Evolutionary conservation across 2,329 filamentous ascomycete species (phyloP).

Genomic region (Pyrenophora seminiperda): DNA sequence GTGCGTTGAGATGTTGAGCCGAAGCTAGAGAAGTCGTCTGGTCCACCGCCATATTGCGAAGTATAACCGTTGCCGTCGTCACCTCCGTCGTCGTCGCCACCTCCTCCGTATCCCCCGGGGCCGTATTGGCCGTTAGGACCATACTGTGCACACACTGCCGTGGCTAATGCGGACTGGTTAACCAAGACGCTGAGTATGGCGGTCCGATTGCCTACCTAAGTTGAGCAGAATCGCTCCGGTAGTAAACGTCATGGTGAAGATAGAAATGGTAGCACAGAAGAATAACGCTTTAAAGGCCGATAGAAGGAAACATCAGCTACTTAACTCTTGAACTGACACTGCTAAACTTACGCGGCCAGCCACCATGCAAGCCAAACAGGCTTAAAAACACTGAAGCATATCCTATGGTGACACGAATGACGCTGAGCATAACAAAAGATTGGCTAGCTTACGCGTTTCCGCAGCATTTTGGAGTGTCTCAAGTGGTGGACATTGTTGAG

Average conservation of each 20-base stretch:
- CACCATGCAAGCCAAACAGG: conserved; percentile 17
- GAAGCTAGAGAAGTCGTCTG: conserved; percentile 3
- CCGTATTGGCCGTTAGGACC: conserved; percentile 12
- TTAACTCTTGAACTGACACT: conserved; percentile 10
- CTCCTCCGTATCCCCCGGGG: conserved; percentile 13
- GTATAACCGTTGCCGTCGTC: conserved; percentile 4
- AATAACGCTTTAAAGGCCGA: not conserved
- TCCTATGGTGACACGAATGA: conserved; percentile 22
- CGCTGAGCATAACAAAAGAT: conserved; percentile 15
- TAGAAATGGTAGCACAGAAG: not conserved
- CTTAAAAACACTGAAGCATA: conserved; percentile 5
- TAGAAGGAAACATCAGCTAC: conserved; percentile 2
- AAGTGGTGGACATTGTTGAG: conserved; percentile 22
- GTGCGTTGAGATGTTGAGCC: conserved; percentile 15
- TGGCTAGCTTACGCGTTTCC: conserved; percentile 33
- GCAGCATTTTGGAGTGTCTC: conserved; percentile 17
- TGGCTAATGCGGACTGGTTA: conserved; percentile 15
- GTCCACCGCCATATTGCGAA: conserved; percentile 8
- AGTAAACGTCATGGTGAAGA: conserved; percentile 15
- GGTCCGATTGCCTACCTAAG: conserved; percentile 16
- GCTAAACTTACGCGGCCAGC: conserved; percentile 3
- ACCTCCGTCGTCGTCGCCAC: conserved; percentile 6
- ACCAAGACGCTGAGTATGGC: not conserved
- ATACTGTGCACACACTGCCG: conserved; percentile 23
- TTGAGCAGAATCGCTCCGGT: conserved; percentile 14